These are phyloP conservation scores for Micractinium sp. DNA, from an alignment of 139 green algal species.

Conservation along the genomic window DNA sequence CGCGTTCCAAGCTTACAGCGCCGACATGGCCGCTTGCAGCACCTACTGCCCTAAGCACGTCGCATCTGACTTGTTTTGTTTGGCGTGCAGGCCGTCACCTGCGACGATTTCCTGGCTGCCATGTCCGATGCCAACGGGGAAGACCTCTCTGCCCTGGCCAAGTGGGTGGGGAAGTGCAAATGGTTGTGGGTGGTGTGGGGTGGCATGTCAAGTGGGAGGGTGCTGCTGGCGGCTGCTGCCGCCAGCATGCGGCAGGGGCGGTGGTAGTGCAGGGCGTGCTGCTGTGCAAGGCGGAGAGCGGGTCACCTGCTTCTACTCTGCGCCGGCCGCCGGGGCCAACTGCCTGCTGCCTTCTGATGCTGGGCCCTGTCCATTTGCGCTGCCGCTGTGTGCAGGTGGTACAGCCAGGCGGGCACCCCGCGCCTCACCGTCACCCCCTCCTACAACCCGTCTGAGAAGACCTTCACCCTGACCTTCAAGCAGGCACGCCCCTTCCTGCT, in stretches of 20 bases:
- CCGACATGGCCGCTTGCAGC: neutral
- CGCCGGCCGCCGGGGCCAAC: too few species aligned
- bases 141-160: constrained; percentile 76
- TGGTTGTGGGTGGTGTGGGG: too few species aligned
- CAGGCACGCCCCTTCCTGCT: constrained; percentile 23
- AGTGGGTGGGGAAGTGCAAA: neutral
- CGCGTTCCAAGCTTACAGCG: too few species aligned
- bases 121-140: constrained; percentile 96
- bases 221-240: too few species aligned
- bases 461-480: constrained; percentile 77
- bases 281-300: too few species aligned
- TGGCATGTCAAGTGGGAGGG: too few species aligned
- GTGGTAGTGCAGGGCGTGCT: too few species aligned
- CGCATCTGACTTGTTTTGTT: too few species aligned
- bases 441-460: constrained; percentile 82
- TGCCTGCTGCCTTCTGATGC: neutral
- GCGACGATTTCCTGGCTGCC: constrained; percentile 96
- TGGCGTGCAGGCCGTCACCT: constrained; percentile 85
- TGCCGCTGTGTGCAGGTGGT: constrained; percentile 64
- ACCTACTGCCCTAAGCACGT: too few species aligned
- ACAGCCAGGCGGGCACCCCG: constrained; percentile 93
- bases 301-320: too few species aligned
- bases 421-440: constrained; percentile 66
- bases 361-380: neutral
- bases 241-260: too few species aligned